phyloP scores from a whole-genome alignment of 768 basidiomycete species.

The Trametes sanguinea region DNA sequence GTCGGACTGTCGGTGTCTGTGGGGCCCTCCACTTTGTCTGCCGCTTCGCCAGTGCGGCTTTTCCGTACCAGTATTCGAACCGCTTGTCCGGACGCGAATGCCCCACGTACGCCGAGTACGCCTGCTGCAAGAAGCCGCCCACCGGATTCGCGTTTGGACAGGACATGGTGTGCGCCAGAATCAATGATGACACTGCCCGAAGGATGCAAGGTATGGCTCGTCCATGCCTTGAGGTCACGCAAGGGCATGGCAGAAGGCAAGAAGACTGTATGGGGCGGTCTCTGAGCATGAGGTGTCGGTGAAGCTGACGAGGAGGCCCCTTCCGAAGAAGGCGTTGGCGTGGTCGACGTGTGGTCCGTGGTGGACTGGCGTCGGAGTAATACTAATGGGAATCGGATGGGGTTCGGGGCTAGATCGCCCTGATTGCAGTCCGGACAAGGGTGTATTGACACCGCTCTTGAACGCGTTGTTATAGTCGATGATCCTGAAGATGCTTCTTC shows the following conservation, averaged over 20 bases:
- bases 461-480: constrained; percentile 71
- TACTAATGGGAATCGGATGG: neutral
- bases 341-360: constrained; percentile 3
- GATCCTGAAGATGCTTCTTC: constrained; percentile 71
- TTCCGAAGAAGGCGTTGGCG: constrained; percentile 13
- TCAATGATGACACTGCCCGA: constrained; percentile 90
- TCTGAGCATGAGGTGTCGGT: neutral
- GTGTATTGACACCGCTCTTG: constrained; percentile 40
- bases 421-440: constrained; percentile 35
- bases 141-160: constrained; percentile 84
- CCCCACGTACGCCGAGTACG: constrained; percentile 82
- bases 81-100: constrained; percentile 93
- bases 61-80: constrained; percentile 75
- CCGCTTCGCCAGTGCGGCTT: constrained; percentile 29
- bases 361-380: constrained; percentile 21
- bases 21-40: constrained; percentile 17
- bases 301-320: constrained; percentile 14
- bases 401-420: constrained; percentile 24
- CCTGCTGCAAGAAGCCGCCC: constrained; percentile 92
- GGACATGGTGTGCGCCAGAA: constrained; percentile 82
- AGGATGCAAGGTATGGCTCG: constrained; percentile 89
- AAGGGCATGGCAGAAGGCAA: constrained; percentile 69
- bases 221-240: constrained; percentile 93
- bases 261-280: constrained; percentile 89
- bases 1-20: constrained; percentile 33